Conservation (phyloP, 163 green algal species). For the Scenedesmus sp. region DNA sequence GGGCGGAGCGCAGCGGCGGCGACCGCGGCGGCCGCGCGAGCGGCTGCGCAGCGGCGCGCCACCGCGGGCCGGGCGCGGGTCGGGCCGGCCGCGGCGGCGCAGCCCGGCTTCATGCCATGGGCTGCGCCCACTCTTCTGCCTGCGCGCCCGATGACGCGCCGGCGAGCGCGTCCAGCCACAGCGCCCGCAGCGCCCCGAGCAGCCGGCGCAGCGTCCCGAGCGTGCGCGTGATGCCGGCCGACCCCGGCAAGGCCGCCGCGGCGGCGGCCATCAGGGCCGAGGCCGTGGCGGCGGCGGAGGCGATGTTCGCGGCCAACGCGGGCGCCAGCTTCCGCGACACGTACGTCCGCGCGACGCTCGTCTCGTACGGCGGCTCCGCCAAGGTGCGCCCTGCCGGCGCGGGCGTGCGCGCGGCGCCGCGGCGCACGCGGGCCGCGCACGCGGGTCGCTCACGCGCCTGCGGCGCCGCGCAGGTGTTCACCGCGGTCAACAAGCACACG, state of each 20-base stretch:
- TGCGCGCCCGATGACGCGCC: no score
- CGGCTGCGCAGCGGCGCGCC: no score
- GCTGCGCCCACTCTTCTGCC: conserved; percentile 31
- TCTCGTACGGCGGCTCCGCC: conserved; percentile 54
- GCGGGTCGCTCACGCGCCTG: not conserved
- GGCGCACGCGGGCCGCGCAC: not conserved
- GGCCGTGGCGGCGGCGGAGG: conserved; percentile 44
- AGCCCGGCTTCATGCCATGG: no score
- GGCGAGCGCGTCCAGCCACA: conserved; percentile 13
- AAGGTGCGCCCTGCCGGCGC: no score
- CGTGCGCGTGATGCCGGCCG: not conserved
- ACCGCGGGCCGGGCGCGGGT: no score
- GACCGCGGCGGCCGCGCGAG: no score
- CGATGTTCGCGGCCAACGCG: conserved; percentile 47
- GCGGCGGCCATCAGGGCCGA: not conserved
- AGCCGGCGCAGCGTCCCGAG: no score
- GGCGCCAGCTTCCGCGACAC: conserved; percentile 38
- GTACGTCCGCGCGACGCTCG: conserved; percentile 53
- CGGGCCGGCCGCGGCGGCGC: no score
- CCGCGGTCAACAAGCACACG: conserved; percentile 46
- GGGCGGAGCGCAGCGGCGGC: no score
- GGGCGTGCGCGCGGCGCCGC: no score
- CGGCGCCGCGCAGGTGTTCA: conserved; percentile 47
- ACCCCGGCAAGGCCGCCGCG: conserved; percentile 19
- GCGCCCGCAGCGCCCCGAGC: not conserved